Evolutionary conservation across 805 yeast genomes (phyloP).

Genomic region (Candida jianshihensis): DNA sequence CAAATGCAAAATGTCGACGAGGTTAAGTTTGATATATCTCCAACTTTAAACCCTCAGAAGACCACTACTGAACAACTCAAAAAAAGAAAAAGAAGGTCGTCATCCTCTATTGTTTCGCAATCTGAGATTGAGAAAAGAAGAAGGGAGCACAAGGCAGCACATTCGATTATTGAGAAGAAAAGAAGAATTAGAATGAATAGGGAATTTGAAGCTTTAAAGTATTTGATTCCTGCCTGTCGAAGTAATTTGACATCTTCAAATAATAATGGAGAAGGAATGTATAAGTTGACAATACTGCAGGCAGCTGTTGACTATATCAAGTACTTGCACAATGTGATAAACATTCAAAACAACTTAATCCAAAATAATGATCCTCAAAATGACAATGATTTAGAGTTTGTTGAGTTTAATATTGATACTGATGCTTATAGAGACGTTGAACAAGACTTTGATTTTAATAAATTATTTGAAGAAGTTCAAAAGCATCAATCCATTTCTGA

Average conservation of each 20-base stretch:
- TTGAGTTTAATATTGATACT: constrained; percentile 49
- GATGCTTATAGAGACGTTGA: constrained; percentile 55
- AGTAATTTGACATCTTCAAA: constrained; percentile 20
- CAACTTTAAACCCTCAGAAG: constrained; percentile 3
- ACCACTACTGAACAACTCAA: constrained; percentile 11
- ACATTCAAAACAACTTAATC: constrained; percentile 43
- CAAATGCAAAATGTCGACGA: constrained; percentile 28
- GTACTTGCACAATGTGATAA: constrained; percentile 55
- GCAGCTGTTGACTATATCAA: constrained; percentile 78
- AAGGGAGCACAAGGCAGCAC: constrained; percentile 49
- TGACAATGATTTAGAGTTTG: constrained; percentile 38
- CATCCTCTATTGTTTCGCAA: constrained; percentile 19
- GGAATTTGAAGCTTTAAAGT: constrained; percentile 76
- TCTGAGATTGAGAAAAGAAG: constrained; percentile 33
- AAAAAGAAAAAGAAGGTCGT: constrained; percentile 21
- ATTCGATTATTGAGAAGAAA: constrained; percentile 74
- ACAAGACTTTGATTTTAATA: constrained; percentile 42
- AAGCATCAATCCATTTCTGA: constrained; percentile 3
- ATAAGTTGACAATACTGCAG: constrained; percentile 72
- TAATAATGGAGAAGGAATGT: constrained; percentile 52
- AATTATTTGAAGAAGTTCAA: constrained; percentile 17
- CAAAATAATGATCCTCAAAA: constrained; percentile 22
- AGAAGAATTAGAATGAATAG: constrained; percentile 73
- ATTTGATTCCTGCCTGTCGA: constrained; percentile 73
- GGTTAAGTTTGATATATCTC: background rate